phyloP scores from a whole-genome alignment of 352 stramenopile species.

The Phytophthora quininea region DNA sequence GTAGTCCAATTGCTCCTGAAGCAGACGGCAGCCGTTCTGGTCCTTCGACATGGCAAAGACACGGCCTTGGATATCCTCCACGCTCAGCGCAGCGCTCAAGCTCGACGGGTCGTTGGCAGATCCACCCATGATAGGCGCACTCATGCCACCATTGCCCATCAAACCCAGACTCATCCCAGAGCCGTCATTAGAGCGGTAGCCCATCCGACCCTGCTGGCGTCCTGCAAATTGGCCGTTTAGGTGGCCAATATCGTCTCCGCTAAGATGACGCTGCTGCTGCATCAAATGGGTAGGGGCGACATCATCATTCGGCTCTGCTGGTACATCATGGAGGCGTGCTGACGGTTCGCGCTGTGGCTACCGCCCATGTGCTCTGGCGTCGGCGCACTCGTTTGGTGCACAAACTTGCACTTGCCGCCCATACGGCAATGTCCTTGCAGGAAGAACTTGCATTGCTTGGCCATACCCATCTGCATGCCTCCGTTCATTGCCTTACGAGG shows the following conservation, averaged over 20 bases:
- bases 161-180: conserved; percentile 25
- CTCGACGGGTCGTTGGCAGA: conserved; percentile 26
- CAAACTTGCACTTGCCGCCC: conserved; percentile 88
- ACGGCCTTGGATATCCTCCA: conserved; percentile 79
- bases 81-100: conserved; percentile 53
- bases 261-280: conserved; percentile 43
- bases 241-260: conserved; percentile 32
- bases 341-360: conserved; percentile 27
- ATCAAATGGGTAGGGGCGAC: conserved; percentile 39
- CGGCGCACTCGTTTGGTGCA: conserved; percentile 49
- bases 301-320: conserved; percentile 44
- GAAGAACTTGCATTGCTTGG: conserved; percentile 88
- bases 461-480: conserved; percentile 46
- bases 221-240: conserved; percentile 29
- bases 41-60: conserved; percentile 93
- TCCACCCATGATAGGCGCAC: conserved; percentile 33
- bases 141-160: conserved; percentile 35
- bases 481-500: conserved; percentile 45
- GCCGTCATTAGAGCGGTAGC: conserved; percentile 35
- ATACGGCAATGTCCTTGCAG: conserved; percentile 85
- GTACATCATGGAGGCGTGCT: conserved; percentile 36
- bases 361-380: conserved; percentile 29
- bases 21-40: conserved; percentile 96
- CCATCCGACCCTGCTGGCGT: conserved; percentile 33
- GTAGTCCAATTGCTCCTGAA: conserved; percentile 97